phyloP scores from a whole-genome alignment of 352 stramenopile species.

The Globisporangium viniferum region DNA sequence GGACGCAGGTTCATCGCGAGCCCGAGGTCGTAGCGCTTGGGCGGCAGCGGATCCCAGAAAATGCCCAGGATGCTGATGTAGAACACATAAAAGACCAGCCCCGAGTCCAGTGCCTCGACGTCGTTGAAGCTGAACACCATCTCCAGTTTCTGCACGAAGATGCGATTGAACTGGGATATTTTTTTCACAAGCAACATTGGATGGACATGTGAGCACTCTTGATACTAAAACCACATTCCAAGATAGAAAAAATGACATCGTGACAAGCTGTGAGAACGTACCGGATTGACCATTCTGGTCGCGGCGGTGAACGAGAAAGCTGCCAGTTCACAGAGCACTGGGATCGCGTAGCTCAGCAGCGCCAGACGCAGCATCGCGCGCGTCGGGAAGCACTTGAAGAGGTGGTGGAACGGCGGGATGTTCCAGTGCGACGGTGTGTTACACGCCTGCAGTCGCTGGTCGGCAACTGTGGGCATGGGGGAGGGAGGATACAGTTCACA shows the following conservation, averaged over 20 bases:
- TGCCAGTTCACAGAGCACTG: slow-evolving; percentile 76
- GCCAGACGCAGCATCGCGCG: slow-evolving; percentile 73
- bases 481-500: slow-evolving; percentile 10
- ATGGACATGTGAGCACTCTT: background rate
- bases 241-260: slow-evolving; percentile 5
- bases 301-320: slow-evolving; percentile 84
- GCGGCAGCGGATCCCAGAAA: slow-evolving; percentile 83
- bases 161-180: slow-evolving; percentile 69
- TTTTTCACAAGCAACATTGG: background rate
- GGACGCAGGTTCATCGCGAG: slow-evolving; percentile 63
- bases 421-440: slow-evolving; percentile 84
- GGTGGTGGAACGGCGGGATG: slow-evolving; percentile 72
- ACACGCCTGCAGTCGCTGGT: slow-evolving; percentile 64
- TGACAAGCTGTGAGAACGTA: slow-evolving; percentile 21
- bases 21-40: slow-evolving; percentile 74
- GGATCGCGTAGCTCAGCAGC: slow-evolving; percentile 79
- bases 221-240: background rate
- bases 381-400: slow-evolving; percentile 82
- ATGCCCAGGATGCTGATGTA: slow-evolving; percentile 80
- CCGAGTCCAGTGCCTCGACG: slow-evolving; percentile 80
- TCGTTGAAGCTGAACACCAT: slow-evolving; percentile 89
- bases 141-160: slow-evolving; percentile 80
- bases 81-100: slow-evolving; percentile 87
- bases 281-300: slow-evolving; percentile 85
- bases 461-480: slow-evolving; percentile 40